Base-by-base conservation (phyloP, 306 rosid species). In the Phaseolus lunatus region DNA sequence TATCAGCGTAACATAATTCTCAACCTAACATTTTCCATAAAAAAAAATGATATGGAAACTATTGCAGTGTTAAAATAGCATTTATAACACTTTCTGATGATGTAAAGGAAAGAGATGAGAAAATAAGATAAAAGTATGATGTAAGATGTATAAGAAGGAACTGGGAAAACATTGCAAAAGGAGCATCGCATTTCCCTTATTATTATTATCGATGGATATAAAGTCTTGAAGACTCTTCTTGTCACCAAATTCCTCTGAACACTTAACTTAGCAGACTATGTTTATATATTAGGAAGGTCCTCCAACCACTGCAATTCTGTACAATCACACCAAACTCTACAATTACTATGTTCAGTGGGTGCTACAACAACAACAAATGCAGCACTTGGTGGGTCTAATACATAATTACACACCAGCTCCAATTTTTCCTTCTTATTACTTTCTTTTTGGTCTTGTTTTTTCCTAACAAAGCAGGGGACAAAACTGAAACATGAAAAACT, bases 281-380 rank as follows among this genome's bases (percentile, higher is more conserved):
- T 26, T 59, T 27, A 13, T 61, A 59, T 16, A 27, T 27, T 15
- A 29, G 41, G 43, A 31, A 15, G 67, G 67, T 61, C 67, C 23
- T 61, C 44, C 67, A 61, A 15, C 44, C 67, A 61, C 67, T 61
- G 67, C 6, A 61, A 61, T 64, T 37, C 47, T 64, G 70, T 64
- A 64, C 69, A 63, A n/a, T 63, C 69, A 63, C 69, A 31, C 69
- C 48, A 63, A 63, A 63, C 69, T 63, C 26, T 63, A 9, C 69
- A 35, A 63, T 63, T 63, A 33, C 26, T 63, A 35, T 63, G 47
- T 16, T 23, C 69, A 33, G 47, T 63, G 69, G 67, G 13, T 61
- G 67, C 67, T 61, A 61, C 67, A 64, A 37, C 10, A 33, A 19
- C 20, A 7, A 37, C 49, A 64, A 35, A n/a, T 64, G 70, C 37